Conservation (phyloP, 1,139 yeast species). For the Blastobotrys illinoisensis region DNA sequence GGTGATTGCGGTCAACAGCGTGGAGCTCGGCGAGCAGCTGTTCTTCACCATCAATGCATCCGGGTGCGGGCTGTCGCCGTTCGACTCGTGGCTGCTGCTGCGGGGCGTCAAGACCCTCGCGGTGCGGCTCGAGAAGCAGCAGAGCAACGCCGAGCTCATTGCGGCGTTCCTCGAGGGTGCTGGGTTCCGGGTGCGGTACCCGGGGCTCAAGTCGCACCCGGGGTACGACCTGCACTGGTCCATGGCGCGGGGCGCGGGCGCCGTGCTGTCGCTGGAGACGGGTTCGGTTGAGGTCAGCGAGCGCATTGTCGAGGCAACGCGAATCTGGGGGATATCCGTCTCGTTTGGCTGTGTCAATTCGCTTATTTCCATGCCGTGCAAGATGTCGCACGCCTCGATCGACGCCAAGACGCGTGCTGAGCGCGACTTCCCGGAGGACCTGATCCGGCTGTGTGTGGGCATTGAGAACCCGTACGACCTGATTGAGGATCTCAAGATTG, state of each 20-base stretch:
- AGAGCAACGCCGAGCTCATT: constrained; percentile 64
- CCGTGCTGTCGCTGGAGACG: constrained; percentile 83
- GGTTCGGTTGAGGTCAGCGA: constrained; percentile 65
- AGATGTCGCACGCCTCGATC: constrained; percentile 95
- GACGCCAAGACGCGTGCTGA: constrained; percentile 82
- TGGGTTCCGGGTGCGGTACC: constrained; percentile 67
- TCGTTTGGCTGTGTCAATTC: constrained; percentile 94
- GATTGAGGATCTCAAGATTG: constrained; percentile 66
- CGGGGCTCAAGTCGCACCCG: constrained; percentile 78
- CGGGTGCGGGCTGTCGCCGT: constrained; percentile 87
- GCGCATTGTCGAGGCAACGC: constrained; percentile 67
- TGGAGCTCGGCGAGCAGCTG: constrained; percentile 59
- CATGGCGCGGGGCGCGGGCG: constrained; percentile 83
- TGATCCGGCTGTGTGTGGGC: constrained; percentile 83
- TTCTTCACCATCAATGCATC: constrained; percentile 80
- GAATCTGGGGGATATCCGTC: constrained; percentile 82
- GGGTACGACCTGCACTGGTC: constrained; percentile 72
- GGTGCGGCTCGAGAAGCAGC: constrained; percentile 81
- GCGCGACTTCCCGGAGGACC: constrained; percentile 86
- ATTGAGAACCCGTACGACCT: constrained; percentile 62
- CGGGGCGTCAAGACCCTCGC: constrained; percentile 86
- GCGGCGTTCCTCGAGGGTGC: constrained; percentile 64
- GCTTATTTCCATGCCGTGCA: constrained; percentile 85
- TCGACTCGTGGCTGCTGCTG: constrained; percentile 81
- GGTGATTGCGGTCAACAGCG: constrained; percentile 63